Percentiles rank a stretch among this genome's conserved stretches.
Evolutionary conservation across 495 filamentous ascomycete species (phyloP).

Genomic region (Arthonia radiata): DNA sequence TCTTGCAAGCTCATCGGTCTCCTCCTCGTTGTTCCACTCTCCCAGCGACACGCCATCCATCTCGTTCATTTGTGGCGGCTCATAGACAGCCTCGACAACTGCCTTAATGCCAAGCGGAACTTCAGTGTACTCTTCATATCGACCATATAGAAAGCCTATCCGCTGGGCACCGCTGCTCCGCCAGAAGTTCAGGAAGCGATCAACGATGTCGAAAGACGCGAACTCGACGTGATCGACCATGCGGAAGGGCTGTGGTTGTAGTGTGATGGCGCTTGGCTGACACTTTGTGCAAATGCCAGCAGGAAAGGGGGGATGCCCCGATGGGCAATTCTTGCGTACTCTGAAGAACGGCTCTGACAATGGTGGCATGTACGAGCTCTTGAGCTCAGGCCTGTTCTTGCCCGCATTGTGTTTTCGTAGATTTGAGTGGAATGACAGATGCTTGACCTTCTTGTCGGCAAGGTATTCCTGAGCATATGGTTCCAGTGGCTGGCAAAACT

Average conservation of each 20-base stretch:
- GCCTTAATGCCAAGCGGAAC: constrained; percentile 90
- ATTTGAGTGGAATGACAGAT: constrained; percentile 86
- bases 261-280: constrained; percentile 86
- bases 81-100: constrained; percentile 92
- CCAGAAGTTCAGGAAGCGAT: constrained; percentile 81
- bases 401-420: constrained; percentile 82
- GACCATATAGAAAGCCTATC: constrained; percentile 75
- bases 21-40: constrained; percentile 70
- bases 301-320: constrained; percentile 79
- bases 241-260: constrained; percentile 83
- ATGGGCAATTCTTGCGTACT: constrained; percentile 58
- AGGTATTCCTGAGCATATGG: constrained; percentile 76
- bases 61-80: constrained; percentile 78
- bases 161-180: constrained; percentile 56
- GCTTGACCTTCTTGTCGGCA: constrained; percentile 91
- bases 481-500: constrained; percentile 96
- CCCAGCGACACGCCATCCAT: constrained; percentile 73
- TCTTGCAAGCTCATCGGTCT: constrained; percentile 55
- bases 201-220: constrained; percentile 51
- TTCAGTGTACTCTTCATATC: constrained; percentile 74
- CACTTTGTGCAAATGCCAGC: constrained; percentile 99
- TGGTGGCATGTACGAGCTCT: constrained; percentile 83
- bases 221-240: constrained; percentile 99
- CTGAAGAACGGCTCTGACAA: constrained; percentile 84
- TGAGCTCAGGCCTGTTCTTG: constrained; percentile 84